Conservation (phyloP, 345 rosid genomes). For the Populus euphratica region DNA sequence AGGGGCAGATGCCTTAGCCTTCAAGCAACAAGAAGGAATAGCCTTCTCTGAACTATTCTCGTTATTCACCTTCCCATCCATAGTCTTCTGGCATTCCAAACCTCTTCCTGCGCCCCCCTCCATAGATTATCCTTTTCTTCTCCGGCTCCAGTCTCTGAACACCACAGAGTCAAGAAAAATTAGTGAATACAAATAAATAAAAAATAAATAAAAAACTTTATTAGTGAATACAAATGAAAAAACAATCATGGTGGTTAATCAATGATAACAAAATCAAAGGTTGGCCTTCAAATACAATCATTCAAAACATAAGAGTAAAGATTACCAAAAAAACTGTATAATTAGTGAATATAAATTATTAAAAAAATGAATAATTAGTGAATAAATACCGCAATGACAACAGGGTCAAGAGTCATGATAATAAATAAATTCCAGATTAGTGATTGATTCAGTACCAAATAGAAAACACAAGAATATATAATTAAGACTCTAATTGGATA, state of each 20-base stretch:
- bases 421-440: neutral
- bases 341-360: too few species aligned
- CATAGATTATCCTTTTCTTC: conserved; percentile 77
- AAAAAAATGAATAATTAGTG: too few species aligned
- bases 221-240: too few species aligned
- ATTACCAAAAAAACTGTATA: neutral
- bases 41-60: conserved; percentile 46
- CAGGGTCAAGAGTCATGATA: neutral
- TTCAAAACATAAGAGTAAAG: neutral
- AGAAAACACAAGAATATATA: neutral
- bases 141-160: conserved; percentile 79
- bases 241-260: neutral
- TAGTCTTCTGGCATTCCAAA: conserved; percentile 95
- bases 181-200: neutral
- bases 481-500: neutral
- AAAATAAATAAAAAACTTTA: neutral
- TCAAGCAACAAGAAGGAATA: conserved; percentile 88
- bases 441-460: neutral
- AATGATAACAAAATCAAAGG: neutral
- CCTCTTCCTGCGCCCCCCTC: conserved; percentile 84
- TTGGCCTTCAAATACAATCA: neutral
- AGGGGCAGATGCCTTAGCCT: conserved; percentile 73
- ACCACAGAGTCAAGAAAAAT: neutral
- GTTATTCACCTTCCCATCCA: conserved; percentile 91
- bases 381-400: neutral